Evolutionary conservation across 805 yeast species (phyloP).

Genomic region (Candida khao-thaluensis): DNA sequence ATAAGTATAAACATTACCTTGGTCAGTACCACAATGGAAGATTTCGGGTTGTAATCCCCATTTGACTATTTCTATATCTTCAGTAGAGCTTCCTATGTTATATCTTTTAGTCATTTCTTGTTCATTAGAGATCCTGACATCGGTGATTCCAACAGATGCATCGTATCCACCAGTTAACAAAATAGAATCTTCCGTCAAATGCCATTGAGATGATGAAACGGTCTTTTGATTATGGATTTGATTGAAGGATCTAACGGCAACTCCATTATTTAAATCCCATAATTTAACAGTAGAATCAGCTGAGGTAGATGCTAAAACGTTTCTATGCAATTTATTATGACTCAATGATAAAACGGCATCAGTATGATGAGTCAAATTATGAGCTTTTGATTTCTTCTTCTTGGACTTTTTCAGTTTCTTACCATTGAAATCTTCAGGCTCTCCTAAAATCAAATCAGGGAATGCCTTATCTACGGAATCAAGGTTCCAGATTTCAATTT

Average conservation of each 20-base stretch:
- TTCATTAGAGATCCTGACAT: conserved; percentile 74
- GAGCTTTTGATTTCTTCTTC: conserved; percentile 47
- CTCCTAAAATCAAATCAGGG: conserved; percentile 92
- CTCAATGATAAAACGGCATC: conserved; percentile 90
- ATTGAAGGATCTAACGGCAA: conserved; percentile 75
- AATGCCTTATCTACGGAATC: conserved; percentile 91
- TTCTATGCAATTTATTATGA: conserved; percentile 77
- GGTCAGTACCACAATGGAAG: conserved; percentile 88
- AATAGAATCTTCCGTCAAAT: conserved; percentile 59
- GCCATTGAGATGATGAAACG: conserved; percentile 89
- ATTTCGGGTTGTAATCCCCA: conserved; percentile 58
- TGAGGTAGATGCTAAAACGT: conserved; percentile 88
- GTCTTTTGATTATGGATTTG: conserved; percentile 72
- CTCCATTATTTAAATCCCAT: conserved; percentile 82
- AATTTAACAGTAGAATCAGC: conserved; percentile 93
- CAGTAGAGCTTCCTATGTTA: conserved; percentile 47
- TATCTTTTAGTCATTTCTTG: conserved; percentile 60
- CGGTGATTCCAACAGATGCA: conserved; percentile 74
- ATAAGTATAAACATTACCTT: conserved; percentile 84
- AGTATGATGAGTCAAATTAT: conserved; percentile 75
- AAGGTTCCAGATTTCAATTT: conserved; percentile 94
- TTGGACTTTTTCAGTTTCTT: conserved; percentile 49
- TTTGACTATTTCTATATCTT: conserved; percentile 80
- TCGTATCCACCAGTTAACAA: conserved; percentile 94
- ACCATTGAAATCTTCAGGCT: conserved; percentile 43